Evolutionary conservation across 257 asterid genomes (phyloP), one percentile per base, ranked within the genome.

Genomic region (Scutellaria galericulata): DNA sequence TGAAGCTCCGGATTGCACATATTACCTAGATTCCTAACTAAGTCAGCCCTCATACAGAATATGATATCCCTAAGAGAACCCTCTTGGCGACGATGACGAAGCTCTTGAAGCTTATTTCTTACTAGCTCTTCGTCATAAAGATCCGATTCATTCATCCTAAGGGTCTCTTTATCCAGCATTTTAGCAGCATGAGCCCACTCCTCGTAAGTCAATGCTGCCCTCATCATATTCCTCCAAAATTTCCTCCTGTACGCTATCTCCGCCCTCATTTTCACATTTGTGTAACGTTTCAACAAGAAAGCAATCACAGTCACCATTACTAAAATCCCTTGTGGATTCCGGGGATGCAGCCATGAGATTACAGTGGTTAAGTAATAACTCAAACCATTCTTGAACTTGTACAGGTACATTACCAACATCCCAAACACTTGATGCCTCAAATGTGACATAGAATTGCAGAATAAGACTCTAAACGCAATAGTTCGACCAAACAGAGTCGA

Each of bases 121-220:
- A 95, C 97, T 22, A 94, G 96, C 56, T 95, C 99, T 57, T 81
- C 99, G 11, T 95, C 99, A 40, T 89, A 95, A 6, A 95, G 88
- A 78, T 92, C 84, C 0, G 90, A 61, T 41, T 92, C 97, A 50
- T 89, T 91, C 92, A 88, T 77, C 62, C 64, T 89, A 58, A 74
- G 90, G 13, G 92, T 85, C 73, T 90, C 98, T 58, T 82, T 95
- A 66, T 92, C 99, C 50, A 92, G 72, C 99, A 95, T 92, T 77
- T 82, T 87, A 13, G 99, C 93, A 37, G 96, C 98, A 79, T 95
- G 99, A 66, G 97, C 96, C 99, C 99, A 95, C 72, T 95, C 98
- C 75, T 95, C 99, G 53, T 95, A 95, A 3, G 91, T 95, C 56
- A 90, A 77, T n/a, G 98, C 98, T 53, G 88, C 72, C 46, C 90